Evolutionary conservation across 306 rosid species (phyloP), one percentile per base, ranked within the genome.

Genomic region (Macrotyloma uniflorum): DNA sequence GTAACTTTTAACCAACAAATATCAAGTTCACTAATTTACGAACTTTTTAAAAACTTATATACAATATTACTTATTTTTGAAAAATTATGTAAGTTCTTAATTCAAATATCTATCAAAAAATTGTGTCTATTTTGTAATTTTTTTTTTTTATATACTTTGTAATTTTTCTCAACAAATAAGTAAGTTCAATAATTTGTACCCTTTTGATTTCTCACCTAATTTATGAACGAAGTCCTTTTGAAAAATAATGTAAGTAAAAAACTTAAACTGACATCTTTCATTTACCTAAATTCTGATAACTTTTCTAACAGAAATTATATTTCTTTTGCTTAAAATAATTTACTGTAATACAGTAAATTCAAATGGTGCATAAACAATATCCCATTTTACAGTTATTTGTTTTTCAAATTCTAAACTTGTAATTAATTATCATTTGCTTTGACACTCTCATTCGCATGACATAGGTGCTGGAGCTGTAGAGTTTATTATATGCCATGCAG

Each of bases 391-490:
- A 22, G n/a, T 8, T 59, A 42, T 61, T 72, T 45, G 13, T 38
- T 80, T 57, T 42, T 45, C 22, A 72, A 75, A 71, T 65, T 22
- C 58, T 67, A 28, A 32, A 69, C 24, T 20, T 45, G n/a, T 49
- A 26, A 4, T 71, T 49, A 26, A 4, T 71, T 40, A 46, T 80
- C 33, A 67, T 43, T 72, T 67, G 30, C 74, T 76, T 80, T 79
- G 49, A 67, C 83, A 53, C 78, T 71, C 51, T 78, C 73, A 59
- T 80, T 32, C 78, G 50, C 61, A 80, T 75, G 76, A 79, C 71
- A 51, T 75, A 95, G 98, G 98, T 88, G 93, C 97, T 28, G 92
- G 88, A 49, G 98, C 97, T 72, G 74, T 95, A 80, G 98, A 95
- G 72, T 95, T 92, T 81, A 86, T 92, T 49, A 89, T 95, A 77